These are phyloP conservation scores for Dactylellina parvicollis DNA, from an alignment of 2,329 filamentous ascomycete genomes.

Conservation along the genomic window DNA sequence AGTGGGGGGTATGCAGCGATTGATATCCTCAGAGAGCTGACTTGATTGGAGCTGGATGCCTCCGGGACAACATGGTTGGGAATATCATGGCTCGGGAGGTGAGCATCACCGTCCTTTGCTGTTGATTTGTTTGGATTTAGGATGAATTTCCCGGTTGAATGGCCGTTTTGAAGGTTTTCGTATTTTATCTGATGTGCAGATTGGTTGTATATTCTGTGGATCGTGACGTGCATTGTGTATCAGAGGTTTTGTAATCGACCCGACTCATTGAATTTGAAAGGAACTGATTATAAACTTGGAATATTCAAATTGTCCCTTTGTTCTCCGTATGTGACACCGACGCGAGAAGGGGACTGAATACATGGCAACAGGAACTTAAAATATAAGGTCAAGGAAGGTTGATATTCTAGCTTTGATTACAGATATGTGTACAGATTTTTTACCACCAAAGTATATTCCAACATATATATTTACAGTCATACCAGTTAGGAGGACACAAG, in stretches of 20 bases:
- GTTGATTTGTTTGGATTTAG: background rate
- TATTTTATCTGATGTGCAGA: background rate
- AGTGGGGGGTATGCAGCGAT: background rate
- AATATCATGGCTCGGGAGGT: background rate
- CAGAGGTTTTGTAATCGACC: background rate
- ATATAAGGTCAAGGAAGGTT: no score
- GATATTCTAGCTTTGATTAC: no score
- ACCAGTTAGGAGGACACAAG: background rate
- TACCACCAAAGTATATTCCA: no score
- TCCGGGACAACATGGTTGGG: background rate
- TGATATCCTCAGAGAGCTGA: background rate
- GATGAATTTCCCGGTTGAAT: background rate
- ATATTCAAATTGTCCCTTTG: no score
- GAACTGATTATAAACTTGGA: background rate
- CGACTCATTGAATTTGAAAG: background rate
- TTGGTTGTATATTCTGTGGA: slow-evolving; percentile 4
- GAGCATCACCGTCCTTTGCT: background rate
- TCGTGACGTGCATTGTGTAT: background rate
- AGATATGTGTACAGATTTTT: no score
- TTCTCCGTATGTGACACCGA: no score
- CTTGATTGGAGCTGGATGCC: background rate
- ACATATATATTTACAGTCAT: no score
- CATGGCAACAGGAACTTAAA: no score
- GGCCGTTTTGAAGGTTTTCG: background rate
- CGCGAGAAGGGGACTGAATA: no score